phyloP scores from a whole-genome alignment of 1,139 yeast genomes.

The Yamadazyma oceani region DNA sequence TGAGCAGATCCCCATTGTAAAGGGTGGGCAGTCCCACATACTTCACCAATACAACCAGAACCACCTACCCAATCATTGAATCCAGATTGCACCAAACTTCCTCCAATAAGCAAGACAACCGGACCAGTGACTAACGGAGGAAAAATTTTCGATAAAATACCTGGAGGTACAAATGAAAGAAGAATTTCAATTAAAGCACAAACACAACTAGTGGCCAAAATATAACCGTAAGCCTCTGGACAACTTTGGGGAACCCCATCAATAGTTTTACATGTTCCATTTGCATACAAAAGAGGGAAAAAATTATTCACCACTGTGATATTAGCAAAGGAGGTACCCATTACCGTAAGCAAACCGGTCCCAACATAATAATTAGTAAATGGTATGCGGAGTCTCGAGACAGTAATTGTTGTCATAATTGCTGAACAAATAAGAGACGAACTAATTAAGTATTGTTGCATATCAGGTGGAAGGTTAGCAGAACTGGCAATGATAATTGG shows the following conservation, averaged over 20 bases:
- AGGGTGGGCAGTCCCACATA: slow-evolving; percentile 24
- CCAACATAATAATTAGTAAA: slow-evolving; percentile 75
- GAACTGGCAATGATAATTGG: slow-evolving; percentile 63
- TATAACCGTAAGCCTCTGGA: slow-evolving; percentile 84
- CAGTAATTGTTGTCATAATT: slow-evolving; percentile 66
- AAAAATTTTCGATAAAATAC: slow-evolving; percentile 61
- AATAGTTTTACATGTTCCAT: slow-evolving; percentile 63
- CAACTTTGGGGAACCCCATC: slow-evolving; percentile 68
- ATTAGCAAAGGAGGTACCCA: slow-evolving; percentile 84
- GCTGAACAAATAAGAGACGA: slow-evolving; percentile 74
- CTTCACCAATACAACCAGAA: slow-evolving; percentile 54
- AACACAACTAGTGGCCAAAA: slow-evolving; percentile 69
- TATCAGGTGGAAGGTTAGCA: slow-evolving; percentile 51
- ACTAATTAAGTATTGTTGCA: slow-evolving; percentile 69
- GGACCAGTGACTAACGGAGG: slow-evolving; percentile 91
- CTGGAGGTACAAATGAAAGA: slow-evolving; percentile 73
- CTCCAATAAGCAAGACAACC: slow-evolving; percentile 77
- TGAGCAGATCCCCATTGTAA: slow-evolving; percentile 77
- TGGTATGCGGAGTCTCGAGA: slow-evolving; percentile 71
- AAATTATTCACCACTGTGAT: slow-evolving; percentile 73
- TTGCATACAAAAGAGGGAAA: slow-evolving; percentile 70
- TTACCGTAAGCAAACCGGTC: slow-evolving; percentile 80
- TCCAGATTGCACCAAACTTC: slow-evolving; percentile 62
- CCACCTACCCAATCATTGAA: slow-evolving; percentile 86
- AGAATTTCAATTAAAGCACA: slow-evolving; percentile 71